Base-by-base conservation (phyloP, 495 filamentous ascomycete species). In the Penicillium ochrochloron region DNA sequence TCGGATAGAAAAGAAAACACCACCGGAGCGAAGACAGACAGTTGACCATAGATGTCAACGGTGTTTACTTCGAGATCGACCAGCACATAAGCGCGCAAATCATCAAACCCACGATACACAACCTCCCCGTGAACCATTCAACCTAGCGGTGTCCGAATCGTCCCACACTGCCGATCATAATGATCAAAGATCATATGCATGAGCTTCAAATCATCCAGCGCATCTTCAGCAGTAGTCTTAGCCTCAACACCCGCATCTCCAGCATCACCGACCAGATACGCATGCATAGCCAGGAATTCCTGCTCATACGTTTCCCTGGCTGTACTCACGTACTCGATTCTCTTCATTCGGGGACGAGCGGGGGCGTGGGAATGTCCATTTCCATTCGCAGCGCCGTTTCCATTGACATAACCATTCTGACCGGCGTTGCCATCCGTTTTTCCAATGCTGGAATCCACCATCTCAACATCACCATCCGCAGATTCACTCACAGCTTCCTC, bases 281-380 rank as follows among this genome's bases (percentile, higher is more conserved):
- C 72, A 68, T 85, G 76, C 66, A 88, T 58, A 52, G 80, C 78
- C 62, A 71, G 70, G 62, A 86, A 70, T 69, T 87, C 83, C 2
- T 74, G 70, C 56, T 75, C 77, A 66, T 84, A 87, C 5, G 85
- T 70, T 59, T 88, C 85, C 52, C 85, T 81, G 67, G 78, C 85
- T 7, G 74, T 77, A 62, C 74, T 78, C 50, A 76, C 63, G 10
- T 76, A 69, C 59, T 80, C 75, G 6, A 73, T 72, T 52, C 76
- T 68, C 57, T 72, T 70, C 14, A 72, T 57, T 3, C 44, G 62
- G n/a, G 65, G 50, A 21, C 35, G 60, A 27, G 17, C 51, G 0
- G 7, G 9, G 12, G 33, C n/a, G n/a, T n/a, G 25, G 25, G 25
- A 27, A 27, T 27, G 25, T 27, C 25, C 62, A 42, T 53, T 37